These are phyloP conservation scores for Globisporangium mamillatum DNA, from an alignment of 352 stramenopile species.

Conservation along the genomic window DNA sequence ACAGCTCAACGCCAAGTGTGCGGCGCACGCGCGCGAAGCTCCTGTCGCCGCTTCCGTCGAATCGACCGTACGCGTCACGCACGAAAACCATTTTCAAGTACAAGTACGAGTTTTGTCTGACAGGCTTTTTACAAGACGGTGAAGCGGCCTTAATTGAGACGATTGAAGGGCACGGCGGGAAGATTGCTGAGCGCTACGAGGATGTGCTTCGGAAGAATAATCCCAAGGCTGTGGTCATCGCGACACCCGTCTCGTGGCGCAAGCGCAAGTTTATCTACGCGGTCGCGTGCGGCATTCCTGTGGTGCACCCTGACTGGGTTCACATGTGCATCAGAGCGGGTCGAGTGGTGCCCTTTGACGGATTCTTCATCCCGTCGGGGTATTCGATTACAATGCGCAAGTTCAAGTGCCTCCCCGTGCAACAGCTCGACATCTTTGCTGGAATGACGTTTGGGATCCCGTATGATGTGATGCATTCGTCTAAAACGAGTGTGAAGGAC, in stretches of 20 bases:
- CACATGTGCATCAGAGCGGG: slow-evolving; percentile 53
- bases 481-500: slow-evolving; percentile 33
- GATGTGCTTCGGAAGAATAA: slow-evolving; percentile 50
- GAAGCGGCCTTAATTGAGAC: slow-evolving; percentile 47
- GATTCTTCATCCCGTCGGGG: slow-evolving; percentile 66
- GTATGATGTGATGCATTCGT: slow-evolving; percentile 35
- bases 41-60: slow-evolving; percentile 47
- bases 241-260: slow-evolving; percentile 68
- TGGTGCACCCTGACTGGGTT: slow-evolving; percentile 82
- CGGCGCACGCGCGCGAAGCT: slow-evolving; percentile 48
- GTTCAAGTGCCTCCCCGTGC: slow-evolving; percentile 51
- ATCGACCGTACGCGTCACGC: slow-evolving; percentile 43
- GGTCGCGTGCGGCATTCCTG: slow-evolving; percentile 73
- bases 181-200: slow-evolving; percentile 44
- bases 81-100: slow-evolving; percentile 65
- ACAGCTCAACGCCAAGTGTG: slow-evolving; percentile 32
- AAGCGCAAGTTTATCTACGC: slow-evolving; percentile 84
- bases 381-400: slow-evolving; percentile 61
- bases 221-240: slow-evolving; percentile 64
- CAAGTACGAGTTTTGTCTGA: slow-evolving; percentile 77
- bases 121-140: slow-evolving; percentile 55
- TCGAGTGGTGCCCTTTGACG: slow-evolving; percentile 55
- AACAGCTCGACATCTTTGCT: slow-evolving; percentile 59
- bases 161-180: slow-evolving; percentile 67
- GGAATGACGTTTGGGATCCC: slow-evolving; percentile 62